Evolutionary conservation across 1,139 yeast species (phyloP), one percentile per base, ranked within the genome.

Genomic region (Scheffersomyces quercinus): DNA sequence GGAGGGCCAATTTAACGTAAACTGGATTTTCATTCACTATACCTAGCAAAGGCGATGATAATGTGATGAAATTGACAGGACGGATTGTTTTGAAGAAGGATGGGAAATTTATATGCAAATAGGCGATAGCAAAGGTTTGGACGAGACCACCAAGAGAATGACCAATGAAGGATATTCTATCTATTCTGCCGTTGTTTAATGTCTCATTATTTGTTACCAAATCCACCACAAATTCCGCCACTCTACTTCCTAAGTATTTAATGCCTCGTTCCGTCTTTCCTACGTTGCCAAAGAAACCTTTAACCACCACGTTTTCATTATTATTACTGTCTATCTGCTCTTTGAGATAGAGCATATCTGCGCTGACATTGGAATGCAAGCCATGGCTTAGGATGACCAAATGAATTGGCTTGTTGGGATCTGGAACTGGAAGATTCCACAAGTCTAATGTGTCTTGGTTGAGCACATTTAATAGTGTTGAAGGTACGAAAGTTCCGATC

Each of bases 81-180:
- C 73, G 67, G 5, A 88, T 78, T 14, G 70, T 67, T 28, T 77
- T 58, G 52, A 93, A 89, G 48, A 86, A 81, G 70, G 83, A 79
- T 0, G 97, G 95, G 58, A 82, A 82, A 50, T 81, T 83, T 40
- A 78, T 74, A 38, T 82, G 78, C 29, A 87, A 76, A 59, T 89
- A 89, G 0, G 97, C 96, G 36, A 93, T 79, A 1, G 98, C 95
- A 70, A 89, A 93, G 0, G 95, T 82, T 64, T 93, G 98, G 3
- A 87, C 85, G 36, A 88, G 70, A 0, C 99, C 99, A 29, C 99
- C 99, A 29, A 93, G 68, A 0, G 98, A 91, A 64, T 93, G 99
- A 1, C 93, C 96, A 30, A 95, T 73, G 55, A 93, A 91, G 1
- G 98, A 90, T 3, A 93, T 83, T 54, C 80, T 83, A 1, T 63